A percentile compares a stretch with the other conserved stretches of the same genome.
These are phyloP conservation scores for Cyclospora cayetanensis DNA, from an alignment of 169 alveolate genomes.

Conservation along the genomic window DNA sequence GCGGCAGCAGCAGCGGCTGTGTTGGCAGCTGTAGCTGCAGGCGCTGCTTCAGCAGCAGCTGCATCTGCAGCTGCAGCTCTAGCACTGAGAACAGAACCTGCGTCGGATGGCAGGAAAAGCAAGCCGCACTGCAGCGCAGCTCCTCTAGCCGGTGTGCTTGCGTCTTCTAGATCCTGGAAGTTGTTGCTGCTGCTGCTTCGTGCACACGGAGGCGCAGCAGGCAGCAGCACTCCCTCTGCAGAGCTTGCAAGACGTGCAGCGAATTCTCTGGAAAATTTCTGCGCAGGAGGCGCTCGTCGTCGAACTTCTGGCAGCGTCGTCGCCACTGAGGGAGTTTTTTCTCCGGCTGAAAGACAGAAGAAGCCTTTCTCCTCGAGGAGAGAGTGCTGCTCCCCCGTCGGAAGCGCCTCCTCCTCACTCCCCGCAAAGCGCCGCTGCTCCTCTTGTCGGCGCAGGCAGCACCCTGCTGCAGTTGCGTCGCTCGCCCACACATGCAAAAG, in stretches of 20 bases:
- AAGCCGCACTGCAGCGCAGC: slow-evolving; percentile 57
- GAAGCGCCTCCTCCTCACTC: slow-evolving; percentile 41
- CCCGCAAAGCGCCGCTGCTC: slow-evolving; percentile 39
- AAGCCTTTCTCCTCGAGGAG: slow-evolving; percentile 38
- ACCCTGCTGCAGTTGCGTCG: slow-evolving; percentile 48
- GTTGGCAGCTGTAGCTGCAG: not conserved
- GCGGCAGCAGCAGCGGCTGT: slow-evolving; percentile 45
- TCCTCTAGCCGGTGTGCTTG: slow-evolving; percentile 36
- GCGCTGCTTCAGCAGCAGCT: slow-evolving; percentile 26
- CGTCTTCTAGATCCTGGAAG: not conserved
- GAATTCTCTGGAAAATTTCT: no score
- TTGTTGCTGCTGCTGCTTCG: slow-evolving; percentile 3
- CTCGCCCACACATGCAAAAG: slow-evolving; percentile 11
- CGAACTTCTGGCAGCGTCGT: no score
- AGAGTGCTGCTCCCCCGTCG: slow-evolving; percentile 18
- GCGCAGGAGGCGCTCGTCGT: no score
- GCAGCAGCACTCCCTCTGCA: no score
- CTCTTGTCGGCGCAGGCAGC: slow-evolving; percentile 21
- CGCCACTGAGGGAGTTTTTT: no score
- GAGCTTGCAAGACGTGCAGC: no score
- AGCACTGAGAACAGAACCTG: no score
- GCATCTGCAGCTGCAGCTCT: not conserved
- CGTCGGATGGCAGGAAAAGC: slow-evolving; percentile 16
- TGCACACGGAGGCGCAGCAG: no score
- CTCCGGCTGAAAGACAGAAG: slow-evolving; percentile 1